These are phyloP conservation scores for Celoporthe dispersa DNA, from an alignment of 2,329 filamentous ascomycete species.

Conservation along the genomic window DNA sequence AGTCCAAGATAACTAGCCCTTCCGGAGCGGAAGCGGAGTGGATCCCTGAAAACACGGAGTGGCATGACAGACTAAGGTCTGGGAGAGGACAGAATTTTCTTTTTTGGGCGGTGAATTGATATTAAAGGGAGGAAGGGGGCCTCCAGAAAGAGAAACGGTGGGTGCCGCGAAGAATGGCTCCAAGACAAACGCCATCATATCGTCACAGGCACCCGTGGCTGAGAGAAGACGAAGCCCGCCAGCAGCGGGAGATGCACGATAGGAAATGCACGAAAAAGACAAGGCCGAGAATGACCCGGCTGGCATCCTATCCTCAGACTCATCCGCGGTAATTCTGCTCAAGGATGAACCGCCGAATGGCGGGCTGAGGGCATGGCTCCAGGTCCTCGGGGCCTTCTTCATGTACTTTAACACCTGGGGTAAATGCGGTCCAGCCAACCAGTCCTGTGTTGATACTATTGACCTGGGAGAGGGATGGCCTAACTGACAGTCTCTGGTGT, in stretches of 20 bases:
- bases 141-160: background rate
- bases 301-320: conserved; percentile 26
- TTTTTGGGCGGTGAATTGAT: background rate
- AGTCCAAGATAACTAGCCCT: conserved; percentile 1
- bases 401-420: conserved; percentile 61
- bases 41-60: conserved; percentile 20
- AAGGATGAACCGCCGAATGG: conserved; percentile 24
- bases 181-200: background rate
- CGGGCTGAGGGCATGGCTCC: conserved; percentile 51
- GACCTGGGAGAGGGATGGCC: too few relatives aligned
- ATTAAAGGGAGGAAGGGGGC: background rate
- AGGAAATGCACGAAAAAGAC: conserved; percentile 14
- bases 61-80: conserved; percentile 16
- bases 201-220: background rate
- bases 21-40: conserved; percentile 19
- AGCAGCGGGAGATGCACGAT: background rate
- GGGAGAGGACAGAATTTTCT: background rate
- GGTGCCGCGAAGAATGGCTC: background rate
- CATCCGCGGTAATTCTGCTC: conserved; percentile 19
- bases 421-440: background rate
- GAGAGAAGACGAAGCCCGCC: background rate
- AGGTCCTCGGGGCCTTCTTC: conserved; percentile 56
- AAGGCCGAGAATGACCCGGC: conserved; percentile 1
- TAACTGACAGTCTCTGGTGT: background rate
- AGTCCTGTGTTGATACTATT: background rate